Conservation (phyloP, 202 grass and related monocot genomes). For the Zizania palustris region DNA sequence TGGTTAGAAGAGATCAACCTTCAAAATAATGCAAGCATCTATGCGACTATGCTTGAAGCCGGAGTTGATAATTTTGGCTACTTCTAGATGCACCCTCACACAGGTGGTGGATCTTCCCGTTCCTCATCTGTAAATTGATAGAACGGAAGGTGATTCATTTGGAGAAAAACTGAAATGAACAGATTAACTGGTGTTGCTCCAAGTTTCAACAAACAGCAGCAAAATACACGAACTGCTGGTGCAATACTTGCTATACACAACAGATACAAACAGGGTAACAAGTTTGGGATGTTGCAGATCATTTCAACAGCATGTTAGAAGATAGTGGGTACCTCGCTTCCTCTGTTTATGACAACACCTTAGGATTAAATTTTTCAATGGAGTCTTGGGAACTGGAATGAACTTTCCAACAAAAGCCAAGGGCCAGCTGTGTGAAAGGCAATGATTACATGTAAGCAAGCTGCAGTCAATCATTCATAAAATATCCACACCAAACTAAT, state of each 20-base stretch:
- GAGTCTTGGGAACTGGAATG: slow-evolving; percentile 73
- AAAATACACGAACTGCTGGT: slow-evolving; percentile 3
- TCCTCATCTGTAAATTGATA: slow-evolving; percentile 15
- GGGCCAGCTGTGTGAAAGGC: slow-evolving; percentile 77
- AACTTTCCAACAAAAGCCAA: slow-evolving; percentile 87
- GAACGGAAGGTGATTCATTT: background rate
- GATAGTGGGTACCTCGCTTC: slow-evolving; percentile 47
- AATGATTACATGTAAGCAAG: slow-evolving; percentile 40
- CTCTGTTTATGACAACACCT: slow-evolving; percentile 45
- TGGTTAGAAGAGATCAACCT: slow-evolving; percentile 47
- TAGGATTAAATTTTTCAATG: slow-evolving; percentile 52
- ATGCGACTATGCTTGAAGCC: slow-evolving; percentile 37
- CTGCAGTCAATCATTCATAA: slow-evolving; percentile 12
- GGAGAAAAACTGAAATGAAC: background rate
- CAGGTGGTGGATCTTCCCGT: slow-evolving; percentile 5
- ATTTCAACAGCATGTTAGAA: slow-evolving; percentile 30
- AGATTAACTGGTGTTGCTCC: background rate
- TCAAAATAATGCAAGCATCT: slow-evolving; percentile 33
- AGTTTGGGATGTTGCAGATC: background rate
- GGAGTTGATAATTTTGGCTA: slow-evolving; percentile 21
- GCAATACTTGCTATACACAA: background rate
- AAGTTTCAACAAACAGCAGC: background rate
- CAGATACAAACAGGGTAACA: slow-evolving; percentile 14
- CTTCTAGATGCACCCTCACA: slow-evolving; percentile 40
- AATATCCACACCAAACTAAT: slow-evolving; percentile 33